Percentiles rank a stretch among this genome's conserved stretches.
phyloP scores from a whole-genome alignment of 2,329 filamentous ascomycete species.

The Coniochaeta sp. region DNA sequence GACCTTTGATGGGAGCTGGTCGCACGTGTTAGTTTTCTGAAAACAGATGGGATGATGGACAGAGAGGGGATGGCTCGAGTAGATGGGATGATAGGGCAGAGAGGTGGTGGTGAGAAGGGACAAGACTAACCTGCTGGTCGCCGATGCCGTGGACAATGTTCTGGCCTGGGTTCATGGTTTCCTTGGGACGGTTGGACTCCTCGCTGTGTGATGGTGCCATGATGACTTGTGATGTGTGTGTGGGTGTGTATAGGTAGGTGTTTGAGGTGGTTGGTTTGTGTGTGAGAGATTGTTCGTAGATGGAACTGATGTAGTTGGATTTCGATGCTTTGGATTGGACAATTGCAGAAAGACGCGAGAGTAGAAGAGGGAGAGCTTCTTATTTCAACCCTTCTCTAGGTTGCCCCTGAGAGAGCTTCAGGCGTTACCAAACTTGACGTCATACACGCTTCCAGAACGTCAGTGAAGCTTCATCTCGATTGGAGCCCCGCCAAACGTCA shows the following conservation, averaged over 20 bases:
- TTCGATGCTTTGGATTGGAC: neutral
- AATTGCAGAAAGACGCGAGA: neutral
- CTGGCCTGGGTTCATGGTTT: slow-evolving; percentile 32
- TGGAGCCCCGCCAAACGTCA: neutral
- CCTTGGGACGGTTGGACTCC: slow-evolving; percentile 40
- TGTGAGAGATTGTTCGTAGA: neutral
- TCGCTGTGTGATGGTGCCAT: slow-evolving; percentile 36
- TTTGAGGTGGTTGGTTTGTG: slow-evolving; percentile 1
- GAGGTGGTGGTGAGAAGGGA: neutral
- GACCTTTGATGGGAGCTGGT: slow-evolving; percentile 22
- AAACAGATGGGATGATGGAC: too few relatives aligned
- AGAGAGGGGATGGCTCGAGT: too few relatives aligned
- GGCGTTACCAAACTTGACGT: neutral
- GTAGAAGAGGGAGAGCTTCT: neutral
- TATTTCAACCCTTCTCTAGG: neutral
- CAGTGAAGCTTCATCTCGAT: neutral
- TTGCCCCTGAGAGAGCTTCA: neutral
- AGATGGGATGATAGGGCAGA: neutral
- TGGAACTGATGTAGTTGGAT: neutral
- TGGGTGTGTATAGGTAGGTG: too few relatives aligned
- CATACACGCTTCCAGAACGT: neutral
- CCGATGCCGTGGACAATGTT: slow-evolving; percentile 38
- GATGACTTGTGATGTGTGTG: slow-evolving; percentile 12
- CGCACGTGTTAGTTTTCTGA: neutral
- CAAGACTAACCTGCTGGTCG: slow-evolving; percentile 24